phyloP scores from a whole-genome alignment of 2,329 filamentous ascomycete genomes.

The Aspergillus udagawae region DNA sequence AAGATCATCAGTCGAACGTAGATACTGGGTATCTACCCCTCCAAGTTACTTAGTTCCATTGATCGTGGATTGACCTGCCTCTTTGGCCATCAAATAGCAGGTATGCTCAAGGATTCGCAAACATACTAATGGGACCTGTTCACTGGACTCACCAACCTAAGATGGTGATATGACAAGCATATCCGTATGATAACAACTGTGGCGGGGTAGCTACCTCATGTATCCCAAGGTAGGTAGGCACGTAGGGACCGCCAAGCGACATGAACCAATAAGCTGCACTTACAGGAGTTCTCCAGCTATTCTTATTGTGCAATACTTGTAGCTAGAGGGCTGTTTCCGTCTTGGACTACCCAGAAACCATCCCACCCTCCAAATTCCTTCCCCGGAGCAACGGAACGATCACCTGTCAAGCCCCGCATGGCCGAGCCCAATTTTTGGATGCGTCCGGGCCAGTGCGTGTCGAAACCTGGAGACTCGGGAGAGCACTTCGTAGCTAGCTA shows the following conservation, averaged over 20 bases:
- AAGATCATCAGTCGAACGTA: not conserved
- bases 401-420: constrained; percentile 29
- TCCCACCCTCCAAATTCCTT: constrained; percentile 9
- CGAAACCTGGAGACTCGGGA: not conserved
- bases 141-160: not conserved
- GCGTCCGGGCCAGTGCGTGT: constrained; percentile 8
- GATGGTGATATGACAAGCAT: not conserved
- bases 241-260: not conserved
- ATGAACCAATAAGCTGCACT: not conserved
- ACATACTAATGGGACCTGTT: not conserved
- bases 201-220: not conserved
- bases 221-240: not conserved
- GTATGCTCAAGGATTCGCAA: not conserved
- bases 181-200: not conserved
- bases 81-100: no score
- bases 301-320: not conserved
- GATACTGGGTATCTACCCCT: not conserved
- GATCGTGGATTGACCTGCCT: not conserved
- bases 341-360: not conserved
- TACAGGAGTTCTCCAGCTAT: not conserved
- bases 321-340: not conserved
- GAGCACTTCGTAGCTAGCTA: not conserved
- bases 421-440: constrained; percentile 23
- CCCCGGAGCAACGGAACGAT: constrained; percentile 35
- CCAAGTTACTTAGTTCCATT: not conserved